These are phyloP conservation scores for Aspergillus bombycis DNA, from an alignment of 2,329 filamentous ascomycete genomes.

Conservation along the genomic window DNA sequence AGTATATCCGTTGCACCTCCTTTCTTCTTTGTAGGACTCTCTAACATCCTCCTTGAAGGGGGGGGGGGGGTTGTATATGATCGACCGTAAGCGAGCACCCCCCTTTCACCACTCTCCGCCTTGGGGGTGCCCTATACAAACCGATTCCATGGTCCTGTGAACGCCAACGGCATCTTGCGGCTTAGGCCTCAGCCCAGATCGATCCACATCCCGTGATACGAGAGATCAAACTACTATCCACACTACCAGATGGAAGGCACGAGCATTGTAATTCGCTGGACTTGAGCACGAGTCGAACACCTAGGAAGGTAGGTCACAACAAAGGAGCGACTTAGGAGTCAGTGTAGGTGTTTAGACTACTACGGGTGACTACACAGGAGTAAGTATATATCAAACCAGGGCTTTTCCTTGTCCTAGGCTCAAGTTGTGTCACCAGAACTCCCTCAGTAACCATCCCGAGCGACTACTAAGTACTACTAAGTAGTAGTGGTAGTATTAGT, in stretches of 20 bases:
- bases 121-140: neutral
- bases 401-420: neutral
- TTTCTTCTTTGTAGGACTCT: constrained; percentile 3
- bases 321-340: neutral
- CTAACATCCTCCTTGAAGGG: neutral
- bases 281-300: neutral
- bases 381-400: neutral
- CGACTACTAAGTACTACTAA: no score
- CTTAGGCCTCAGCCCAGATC: constrained; percentile 17
- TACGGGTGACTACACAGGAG: neutral
- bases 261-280: neutral
- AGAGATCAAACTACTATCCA: neutral
- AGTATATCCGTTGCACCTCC: neutral
- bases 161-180: constrained; percentile 7
- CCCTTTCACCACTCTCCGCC: neutral
- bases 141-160: neutral
- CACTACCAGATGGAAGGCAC: neutral
- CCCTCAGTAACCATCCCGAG: neutral
- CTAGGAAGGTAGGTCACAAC: neutral
- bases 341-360: neutral
- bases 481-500: neutral
- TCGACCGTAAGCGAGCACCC: neutral
- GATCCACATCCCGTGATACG: constrained; percentile 21
- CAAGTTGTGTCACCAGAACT: neutral
- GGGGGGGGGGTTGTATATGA: neutral